These are phyloP conservation scores for Plenodomus tracheiphilus DNA, from an alignment of 2,329 filamentous ascomycete genomes.

Conservation along the genomic window DNA sequence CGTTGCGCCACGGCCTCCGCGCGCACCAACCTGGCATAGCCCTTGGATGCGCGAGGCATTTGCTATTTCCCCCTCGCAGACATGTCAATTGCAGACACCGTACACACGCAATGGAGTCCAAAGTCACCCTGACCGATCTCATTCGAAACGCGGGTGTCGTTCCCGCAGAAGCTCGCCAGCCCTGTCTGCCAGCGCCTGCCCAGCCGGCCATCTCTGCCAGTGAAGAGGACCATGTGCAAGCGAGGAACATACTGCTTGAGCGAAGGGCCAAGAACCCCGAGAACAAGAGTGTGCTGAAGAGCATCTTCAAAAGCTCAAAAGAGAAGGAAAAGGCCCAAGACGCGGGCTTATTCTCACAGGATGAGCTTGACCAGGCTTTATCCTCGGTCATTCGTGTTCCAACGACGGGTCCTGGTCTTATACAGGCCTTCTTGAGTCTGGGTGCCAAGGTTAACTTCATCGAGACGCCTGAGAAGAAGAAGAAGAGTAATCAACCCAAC, in stretches of 20 bases:
- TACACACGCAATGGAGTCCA: constrained; percentile 27
- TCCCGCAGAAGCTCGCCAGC: constrained; percentile 31
- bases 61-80: not conserved
- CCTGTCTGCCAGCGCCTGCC: constrained; percentile 36
- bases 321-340: constrained; percentile 40
- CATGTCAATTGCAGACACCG: not conserved
- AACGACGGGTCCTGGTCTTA: constrained; percentile 33
- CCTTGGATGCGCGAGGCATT: not conserved
- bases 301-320: constrained; percentile 41
- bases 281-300: constrained; percentile 37
- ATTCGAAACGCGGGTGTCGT: constrained; percentile 33
- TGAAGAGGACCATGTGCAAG: constrained; percentile 37
- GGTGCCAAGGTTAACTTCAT: constrained; percentile 41
- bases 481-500: constrained; percentile 19
- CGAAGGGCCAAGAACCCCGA: constrained; percentile 35
- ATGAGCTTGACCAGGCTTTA: constrained; percentile 41
- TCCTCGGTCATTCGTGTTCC: constrained; percentile 37
- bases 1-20: constrained; percentile 11
- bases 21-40: constrained; percentile 8
- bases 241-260: constrained; percentile 35
- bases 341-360: constrained; percentile 34
- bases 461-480: constrained; percentile 22
- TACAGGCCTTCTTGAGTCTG: constrained; percentile 39
- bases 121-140: constrained; percentile 34
- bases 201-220: constrained; percentile 33